phyloP scores from a whole-genome alignment of 768 basidiomycete species.

The Trametes gibbosa region DNA sequence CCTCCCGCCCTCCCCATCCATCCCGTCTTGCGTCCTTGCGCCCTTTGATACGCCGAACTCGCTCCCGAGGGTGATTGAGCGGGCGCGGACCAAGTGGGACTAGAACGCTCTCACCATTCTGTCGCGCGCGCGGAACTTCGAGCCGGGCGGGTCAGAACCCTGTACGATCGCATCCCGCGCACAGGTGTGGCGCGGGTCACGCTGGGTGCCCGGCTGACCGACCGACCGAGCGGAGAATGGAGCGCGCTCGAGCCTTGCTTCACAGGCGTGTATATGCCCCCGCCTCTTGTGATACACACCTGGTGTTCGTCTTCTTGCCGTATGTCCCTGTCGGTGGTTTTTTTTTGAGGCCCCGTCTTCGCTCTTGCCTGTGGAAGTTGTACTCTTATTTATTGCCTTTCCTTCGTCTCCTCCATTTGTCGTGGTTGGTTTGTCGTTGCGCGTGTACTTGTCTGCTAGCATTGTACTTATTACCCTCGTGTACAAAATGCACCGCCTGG shows the following conservation, averaged over 20 bases:
- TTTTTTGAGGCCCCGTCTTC: not conserved
- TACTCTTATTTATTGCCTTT: conserved; percentile 9
- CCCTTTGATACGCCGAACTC: not conserved
- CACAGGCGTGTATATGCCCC: not conserved
- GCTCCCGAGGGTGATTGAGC: no score
- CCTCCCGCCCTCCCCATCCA: not conserved
- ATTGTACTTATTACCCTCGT: not conserved
- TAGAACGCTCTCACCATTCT: no score
- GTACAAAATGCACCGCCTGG: no score
- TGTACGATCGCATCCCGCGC: not conserved
- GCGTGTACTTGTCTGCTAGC: not conserved
- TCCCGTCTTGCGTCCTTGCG: no score
- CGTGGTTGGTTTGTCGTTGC: not conserved
- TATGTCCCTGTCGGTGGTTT: not conserved
- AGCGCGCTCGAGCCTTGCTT: not conserved
- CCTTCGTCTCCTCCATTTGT: not conserved
- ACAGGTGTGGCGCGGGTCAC: not conserved
- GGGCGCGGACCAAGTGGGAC: no score
- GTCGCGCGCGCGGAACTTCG: no score
- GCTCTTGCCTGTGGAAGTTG: not conserved
- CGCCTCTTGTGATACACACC: no score
- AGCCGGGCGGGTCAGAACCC: no score
- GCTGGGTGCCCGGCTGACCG: not conserved
- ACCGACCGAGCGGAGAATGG: not conserved
- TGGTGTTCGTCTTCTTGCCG: not conserved